Evolutionary conservation across 805 yeast genomes (phyloP).

Genomic region (Sugiyamaella marilandica): DNA sequence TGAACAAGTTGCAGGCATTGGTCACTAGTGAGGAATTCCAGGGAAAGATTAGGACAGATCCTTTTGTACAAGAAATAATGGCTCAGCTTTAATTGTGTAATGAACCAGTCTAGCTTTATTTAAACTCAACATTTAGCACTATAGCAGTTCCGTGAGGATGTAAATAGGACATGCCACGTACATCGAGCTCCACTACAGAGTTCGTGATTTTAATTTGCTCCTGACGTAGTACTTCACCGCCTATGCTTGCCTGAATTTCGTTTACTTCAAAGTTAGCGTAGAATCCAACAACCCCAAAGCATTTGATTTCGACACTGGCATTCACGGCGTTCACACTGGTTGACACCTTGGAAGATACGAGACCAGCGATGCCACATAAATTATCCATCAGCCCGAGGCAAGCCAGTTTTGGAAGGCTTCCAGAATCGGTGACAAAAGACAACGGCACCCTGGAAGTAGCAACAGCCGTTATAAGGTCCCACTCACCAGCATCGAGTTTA

Average conservation of each 20-base stretch:
- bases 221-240: background rate
- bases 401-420: conserved; percentile 5
- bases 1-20: conserved; percentile 12
- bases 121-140: background rate
- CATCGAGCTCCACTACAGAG: background rate
- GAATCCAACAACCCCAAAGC: conserved; percentile 15
- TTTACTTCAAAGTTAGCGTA: conserved; percentile 1
- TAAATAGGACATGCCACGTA: background rate
- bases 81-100: conserved; percentile 9
- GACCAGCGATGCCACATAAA: conserved; percentile 17
- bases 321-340: background rate
- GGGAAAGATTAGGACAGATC: conserved; percentile 6
- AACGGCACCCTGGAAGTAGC: conserved; percentile 8
- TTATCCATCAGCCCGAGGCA: conserved; percentile 18
- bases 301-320: conserved; percentile 9
- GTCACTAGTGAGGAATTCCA: conserved; percentile 10
- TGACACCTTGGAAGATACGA: background rate
- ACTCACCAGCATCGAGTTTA: conserved; percentile 15
- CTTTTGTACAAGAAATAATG: conserved; percentile 16
- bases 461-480: conserved; percentile 20
- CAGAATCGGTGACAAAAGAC: background rate
- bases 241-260: background rate
- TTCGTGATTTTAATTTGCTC: background rate
- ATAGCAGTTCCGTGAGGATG: background rate
- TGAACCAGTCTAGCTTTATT: background rate